A percentile compares a stretch with the other conserved stretches of the same genome.
Conservation (phyloP, 345 rosid species). For the Citrus inodora region DNA sequence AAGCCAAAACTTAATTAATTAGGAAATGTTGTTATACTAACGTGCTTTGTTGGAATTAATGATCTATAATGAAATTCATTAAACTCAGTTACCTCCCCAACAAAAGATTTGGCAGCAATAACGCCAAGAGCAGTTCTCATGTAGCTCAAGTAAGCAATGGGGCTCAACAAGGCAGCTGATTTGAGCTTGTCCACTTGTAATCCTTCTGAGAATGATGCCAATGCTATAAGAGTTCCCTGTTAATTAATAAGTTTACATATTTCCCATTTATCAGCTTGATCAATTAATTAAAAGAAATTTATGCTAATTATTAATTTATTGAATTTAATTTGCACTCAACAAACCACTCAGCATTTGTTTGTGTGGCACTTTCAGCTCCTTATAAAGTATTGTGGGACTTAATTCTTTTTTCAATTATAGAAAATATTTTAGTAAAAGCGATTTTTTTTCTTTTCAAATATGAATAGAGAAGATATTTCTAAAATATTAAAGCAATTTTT, state of each 20-base stretch:
- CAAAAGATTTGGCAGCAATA: conserved; percentile 58
- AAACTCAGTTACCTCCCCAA: conserved; percentile 60
- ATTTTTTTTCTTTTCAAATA: too few species aligned
- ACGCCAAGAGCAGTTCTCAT: conserved; percentile 71
- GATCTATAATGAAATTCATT: not conserved
- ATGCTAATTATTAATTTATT: not conserved
- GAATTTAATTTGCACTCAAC: conserved; percentile 30
- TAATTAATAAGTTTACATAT: not conserved
- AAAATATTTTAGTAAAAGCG: accelerated
- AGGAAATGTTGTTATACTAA: too few species aligned
- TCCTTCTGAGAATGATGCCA: conserved; percentile 80
- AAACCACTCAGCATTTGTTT: not conserved
- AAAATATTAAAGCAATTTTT: accelerated
- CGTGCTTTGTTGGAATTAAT: not conserved
- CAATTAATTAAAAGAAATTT: not conserved
- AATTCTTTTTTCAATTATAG: too few species aligned
- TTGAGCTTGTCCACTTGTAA: conserved; percentile 49
- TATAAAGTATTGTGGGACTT: accelerated
- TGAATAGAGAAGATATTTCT: too few species aligned
- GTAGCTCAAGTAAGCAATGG: conserved; percentile 86
- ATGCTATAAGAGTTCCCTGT: conserved; percentile 80
- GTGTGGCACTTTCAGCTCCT: accelerated
- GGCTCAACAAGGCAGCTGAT: conserved; percentile 80
- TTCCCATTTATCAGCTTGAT: not conserved
- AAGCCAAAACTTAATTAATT: not conserved